Conservation (phyloP, 257 asterid genomes). For the Vinca minor region DNA sequence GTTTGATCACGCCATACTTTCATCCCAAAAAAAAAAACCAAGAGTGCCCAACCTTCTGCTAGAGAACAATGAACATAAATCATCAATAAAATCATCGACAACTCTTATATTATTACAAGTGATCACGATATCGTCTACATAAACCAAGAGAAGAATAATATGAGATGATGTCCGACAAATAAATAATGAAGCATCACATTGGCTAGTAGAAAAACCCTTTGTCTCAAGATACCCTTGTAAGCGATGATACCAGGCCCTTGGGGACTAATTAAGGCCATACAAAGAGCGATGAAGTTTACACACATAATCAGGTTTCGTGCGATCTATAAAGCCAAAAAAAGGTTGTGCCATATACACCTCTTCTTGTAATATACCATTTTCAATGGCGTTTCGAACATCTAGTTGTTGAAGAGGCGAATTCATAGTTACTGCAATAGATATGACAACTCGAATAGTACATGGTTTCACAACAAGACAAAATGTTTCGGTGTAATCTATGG, state of each 20-base stretch:
- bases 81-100: too few relatives aligned
- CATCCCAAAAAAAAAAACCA: neutral
- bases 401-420: neutral
- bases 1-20: neutral
- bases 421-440: neutral
- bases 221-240: neutral
- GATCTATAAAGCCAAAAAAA: too few relatives aligned
- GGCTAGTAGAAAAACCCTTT: neutral
- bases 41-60: neutral
- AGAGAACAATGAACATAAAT: neutral
- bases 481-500: neutral
- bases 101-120: too few relatives aligned
- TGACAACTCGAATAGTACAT: neutral
- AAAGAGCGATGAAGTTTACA: too few relatives aligned
- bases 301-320: too few relatives aligned
- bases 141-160: too few relatives aligned
- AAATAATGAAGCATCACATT: too few relatives aligned
- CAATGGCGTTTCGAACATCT: neutral
- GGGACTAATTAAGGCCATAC: neutral
- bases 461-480: neutral
- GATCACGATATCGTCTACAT: too few relatives aligned
- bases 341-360: too few relatives aligned
- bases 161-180: too few relatives aligned
- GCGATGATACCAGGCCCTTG: neutral
- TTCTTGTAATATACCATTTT: too few relatives aligned